Evolutionary conservation across 352 stramenopile genomes (phyloP).

Genomic region (Pythium sukuiense): DNA sequence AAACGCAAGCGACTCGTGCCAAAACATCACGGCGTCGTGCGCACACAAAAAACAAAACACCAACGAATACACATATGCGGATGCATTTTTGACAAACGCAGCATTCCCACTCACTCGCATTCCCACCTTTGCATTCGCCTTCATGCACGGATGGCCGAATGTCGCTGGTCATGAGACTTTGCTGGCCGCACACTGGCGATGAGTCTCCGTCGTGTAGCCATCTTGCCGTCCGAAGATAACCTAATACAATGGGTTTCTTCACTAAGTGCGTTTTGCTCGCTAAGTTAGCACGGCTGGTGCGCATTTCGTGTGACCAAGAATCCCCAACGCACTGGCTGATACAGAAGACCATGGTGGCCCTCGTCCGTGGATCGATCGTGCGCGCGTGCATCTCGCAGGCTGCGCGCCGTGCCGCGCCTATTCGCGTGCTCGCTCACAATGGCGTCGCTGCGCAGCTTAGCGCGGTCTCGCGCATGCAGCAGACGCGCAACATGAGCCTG

Average conservation of each 20-base stretch:
- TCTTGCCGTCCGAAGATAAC: not conserved
- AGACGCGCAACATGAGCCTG: slow-evolving; percentile 67
- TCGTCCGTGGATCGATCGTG: slow-evolving; percentile 20
- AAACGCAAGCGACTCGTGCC: slow-evolving; percentile 15
- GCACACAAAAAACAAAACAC: slow-evolving; percentile 23
- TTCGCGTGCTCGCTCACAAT: slow-evolving; percentile 9
- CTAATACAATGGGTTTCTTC: not conserved
- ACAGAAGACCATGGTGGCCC: slow-evolving; percentile 20
- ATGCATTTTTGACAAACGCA: slow-evolving; percentile 11
- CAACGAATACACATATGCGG: slow-evolving; percentile 15
- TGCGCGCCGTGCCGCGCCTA: slow-evolving; percentile 15
- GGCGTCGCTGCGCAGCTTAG: not conserved
- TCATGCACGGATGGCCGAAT: no score
- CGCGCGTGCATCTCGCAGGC: slow-evolving; percentile 16
- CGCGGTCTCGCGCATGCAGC: slow-evolving; percentile 19
- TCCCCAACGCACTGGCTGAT: slow-evolving; percentile 2
- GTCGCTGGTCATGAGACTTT: not conserved
- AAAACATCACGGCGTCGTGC: not conserved
- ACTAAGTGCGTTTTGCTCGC: not conserved
- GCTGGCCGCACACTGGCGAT: not conserved
- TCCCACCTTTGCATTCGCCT: not conserved
- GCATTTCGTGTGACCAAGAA: slow-evolving; percentile 21
- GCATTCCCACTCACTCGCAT: not conserved
- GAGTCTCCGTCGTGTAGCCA: not conserved
- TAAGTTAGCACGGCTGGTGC: not conserved